Conservation (phyloP, 169 alveolate species). For the Babesia sp. region DNA sequence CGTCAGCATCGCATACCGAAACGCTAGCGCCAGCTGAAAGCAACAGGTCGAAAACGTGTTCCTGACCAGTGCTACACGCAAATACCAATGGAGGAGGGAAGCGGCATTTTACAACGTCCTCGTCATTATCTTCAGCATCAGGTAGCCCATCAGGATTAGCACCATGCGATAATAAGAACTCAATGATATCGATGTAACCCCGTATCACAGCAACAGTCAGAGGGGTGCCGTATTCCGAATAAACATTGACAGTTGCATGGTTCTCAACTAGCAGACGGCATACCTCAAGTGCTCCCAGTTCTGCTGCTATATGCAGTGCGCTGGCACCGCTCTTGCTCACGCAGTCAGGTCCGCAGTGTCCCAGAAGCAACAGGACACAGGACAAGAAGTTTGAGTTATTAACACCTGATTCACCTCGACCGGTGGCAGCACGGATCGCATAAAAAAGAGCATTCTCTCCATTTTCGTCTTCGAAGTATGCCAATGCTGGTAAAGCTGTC, state of each 20-base stretch:
- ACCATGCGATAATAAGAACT: constrained; percentile 52
- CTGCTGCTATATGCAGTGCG: constrained; percentile 58
- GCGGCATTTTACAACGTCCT: background rate
- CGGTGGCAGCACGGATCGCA: constrained; percentile 51
- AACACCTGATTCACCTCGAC: background rate
- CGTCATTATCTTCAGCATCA: background rate
- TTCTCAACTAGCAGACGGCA: constrained; percentile 39
- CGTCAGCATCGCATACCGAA: constrained; percentile 37
- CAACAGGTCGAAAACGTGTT: constrained; percentile 26
- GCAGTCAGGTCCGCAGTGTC: constrained; percentile 44
- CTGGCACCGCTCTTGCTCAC: constrained; percentile 51
- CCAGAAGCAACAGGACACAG: constrained; percentile 46
- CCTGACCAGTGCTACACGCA: constrained; percentile 51
- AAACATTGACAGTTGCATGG: constrained; percentile 45
- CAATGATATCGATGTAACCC: constrained; percentile 43
- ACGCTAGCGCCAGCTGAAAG: constrained; percentile 42
- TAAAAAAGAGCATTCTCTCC: constrained; percentile 63
- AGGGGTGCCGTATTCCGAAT: constrained; percentile 56
- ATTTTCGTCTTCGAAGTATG: constrained; percentile 46
- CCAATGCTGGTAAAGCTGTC: constrained; percentile 49
- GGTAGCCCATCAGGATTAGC: constrained; percentile 57
- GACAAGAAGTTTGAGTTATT: constrained; percentile 4
- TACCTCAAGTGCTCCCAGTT: constrained; percentile 38
- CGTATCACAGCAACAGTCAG: constrained; percentile 51
- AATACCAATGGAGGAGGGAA: constrained; percentile 68